Conservation (phyloP, 176 grass and related monocot species). For the Metroxylon sagu region DNA sequence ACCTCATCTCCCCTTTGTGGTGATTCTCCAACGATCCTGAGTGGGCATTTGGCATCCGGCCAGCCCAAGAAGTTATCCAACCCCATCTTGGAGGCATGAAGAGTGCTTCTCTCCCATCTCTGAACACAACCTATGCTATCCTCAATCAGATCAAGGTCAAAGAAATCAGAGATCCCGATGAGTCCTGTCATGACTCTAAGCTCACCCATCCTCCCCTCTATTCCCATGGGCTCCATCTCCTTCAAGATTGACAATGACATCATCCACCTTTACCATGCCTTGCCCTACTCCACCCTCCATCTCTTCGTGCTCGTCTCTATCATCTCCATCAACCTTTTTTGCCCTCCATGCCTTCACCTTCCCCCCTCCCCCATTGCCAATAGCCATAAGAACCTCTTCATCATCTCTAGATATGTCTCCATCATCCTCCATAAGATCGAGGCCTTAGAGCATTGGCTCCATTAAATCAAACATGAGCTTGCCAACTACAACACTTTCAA, state of each 20-base stretch:
- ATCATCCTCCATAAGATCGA: slow-evolving; percentile 78
- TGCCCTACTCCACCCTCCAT: slow-evolving; percentile 47
- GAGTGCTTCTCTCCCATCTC: no score
- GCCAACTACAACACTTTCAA: slow-evolving; percentile 23
- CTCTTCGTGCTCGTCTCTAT: slow-evolving; percentile 72
- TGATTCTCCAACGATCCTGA: no score
- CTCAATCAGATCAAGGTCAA: no score
- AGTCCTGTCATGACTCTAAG: no score
- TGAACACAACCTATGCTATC: no score
- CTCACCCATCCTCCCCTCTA: no score
- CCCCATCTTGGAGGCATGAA: no score
- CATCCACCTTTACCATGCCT: slow-evolving; percentile 20
- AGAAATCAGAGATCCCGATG: no score
- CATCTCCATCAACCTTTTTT: slow-evolving; percentile 69
- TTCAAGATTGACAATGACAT: slow-evolving; percentile 54
- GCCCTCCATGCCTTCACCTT: slow-evolving; percentile 72
- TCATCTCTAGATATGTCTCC: slow-evolving; percentile 54
- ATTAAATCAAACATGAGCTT: slow-evolving; percentile 25
- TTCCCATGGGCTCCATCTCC: slow-evolving; percentile 63
- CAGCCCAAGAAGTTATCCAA: no score
- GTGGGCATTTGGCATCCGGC: no score
- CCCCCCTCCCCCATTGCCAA: background rate
- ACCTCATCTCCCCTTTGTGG: no score
- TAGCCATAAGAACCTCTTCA: background rate
- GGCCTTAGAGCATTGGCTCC: slow-evolving; percentile 28